phyloP scores from a whole-genome alignment of 768 basidiomycete species.

The Chiua virens region DNA sequence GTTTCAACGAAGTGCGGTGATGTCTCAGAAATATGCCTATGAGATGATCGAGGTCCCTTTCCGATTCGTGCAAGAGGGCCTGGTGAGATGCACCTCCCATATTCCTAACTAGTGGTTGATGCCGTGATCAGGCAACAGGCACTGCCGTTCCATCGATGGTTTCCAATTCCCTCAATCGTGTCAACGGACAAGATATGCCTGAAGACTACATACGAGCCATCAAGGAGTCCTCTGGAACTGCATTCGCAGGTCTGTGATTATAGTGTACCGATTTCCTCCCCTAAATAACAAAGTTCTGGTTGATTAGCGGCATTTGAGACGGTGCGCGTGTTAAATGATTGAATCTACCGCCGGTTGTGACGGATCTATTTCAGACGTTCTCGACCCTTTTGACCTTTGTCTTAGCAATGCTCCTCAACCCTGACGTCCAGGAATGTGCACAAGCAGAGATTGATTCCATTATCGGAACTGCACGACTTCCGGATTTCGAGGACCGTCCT shows the following conservation, averaged over 20 bases:
- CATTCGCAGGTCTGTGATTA: constrained; percentile 26
- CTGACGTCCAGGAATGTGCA: constrained; percentile 36
- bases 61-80: constrained; percentile 28
- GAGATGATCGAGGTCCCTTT: constrained; percentile 33
- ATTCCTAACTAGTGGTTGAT: not conserved
- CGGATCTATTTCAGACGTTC: constrained; percentile 23
- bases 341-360: not conserved
- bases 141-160: constrained; percentile 30
- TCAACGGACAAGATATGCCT: constrained; percentile 1
- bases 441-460: constrained; percentile 38
- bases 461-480: constrained; percentile 33
- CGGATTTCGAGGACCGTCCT: constrained; percentile 27
- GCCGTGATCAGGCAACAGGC: constrained; percentile 19
- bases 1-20: constrained; percentile 31
- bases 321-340: constrained; percentile 9
- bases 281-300: not conserved
- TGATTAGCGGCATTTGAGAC: constrained; percentile 30
- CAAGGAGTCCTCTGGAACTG: constrained; percentile 31
- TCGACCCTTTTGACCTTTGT: constrained; percentile 33
- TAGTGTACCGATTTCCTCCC: not conserved
- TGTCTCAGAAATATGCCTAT: constrained; percentile 18
- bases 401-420: constrained; percentile 37
- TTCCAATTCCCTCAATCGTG: constrained; percentile 16
- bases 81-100: constrained; percentile 23
- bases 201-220: constrained; percentile 19